These are phyloP conservation scores for Botrytis deweyae DNA, from an alignment of 2,329 filamentous ascomycete species.

Conservation along the genomic window DNA sequence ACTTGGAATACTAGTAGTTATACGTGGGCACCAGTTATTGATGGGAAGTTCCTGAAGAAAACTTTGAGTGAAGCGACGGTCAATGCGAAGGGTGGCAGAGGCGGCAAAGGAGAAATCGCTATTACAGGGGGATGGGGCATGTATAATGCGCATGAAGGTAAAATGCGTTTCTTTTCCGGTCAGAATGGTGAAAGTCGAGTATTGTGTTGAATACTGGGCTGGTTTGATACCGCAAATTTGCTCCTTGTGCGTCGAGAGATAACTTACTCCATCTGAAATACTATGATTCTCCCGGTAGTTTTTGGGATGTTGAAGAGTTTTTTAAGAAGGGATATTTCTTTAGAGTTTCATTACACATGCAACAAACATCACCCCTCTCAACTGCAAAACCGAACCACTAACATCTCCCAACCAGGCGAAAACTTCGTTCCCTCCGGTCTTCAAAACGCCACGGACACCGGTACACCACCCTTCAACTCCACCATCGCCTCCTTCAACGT, in stretches of 20 bases:
- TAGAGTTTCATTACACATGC: neutral
- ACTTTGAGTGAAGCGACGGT: constrained; percentile 47
- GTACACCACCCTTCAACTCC: constrained; percentile 49
- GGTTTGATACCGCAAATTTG: neutral
- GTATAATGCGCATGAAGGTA: constrained; percentile 59
- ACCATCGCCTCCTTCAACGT: constrained; percentile 49
- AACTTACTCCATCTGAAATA: too few species aligned
- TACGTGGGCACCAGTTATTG: constrained; percentile 61
- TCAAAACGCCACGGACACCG: constrained; percentile 37
- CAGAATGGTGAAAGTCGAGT: neutral
- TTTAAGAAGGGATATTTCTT: neutral
- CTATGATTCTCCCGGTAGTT: neutral
- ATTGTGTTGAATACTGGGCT: neutral
- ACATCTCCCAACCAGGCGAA: constrained; percentile 45
- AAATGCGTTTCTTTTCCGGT: neutral
- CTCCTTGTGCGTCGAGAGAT: neutral
- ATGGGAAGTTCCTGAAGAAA: constrained; percentile 51
- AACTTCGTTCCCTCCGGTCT: constrained; percentile 58
- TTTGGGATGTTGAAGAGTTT: neutral
- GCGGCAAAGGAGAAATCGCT: constrained; percentile 42
- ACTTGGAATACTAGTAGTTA: constrained; percentile 56
- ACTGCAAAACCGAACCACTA: neutral
- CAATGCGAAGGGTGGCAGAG: neutral
- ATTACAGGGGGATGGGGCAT: constrained; percentile 51
- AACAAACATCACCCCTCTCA: neutral